Evolutionary conservation across 2,329 filamentous ascomycete species (phyloP).

Genomic region (Venturia nashicola): DNA sequence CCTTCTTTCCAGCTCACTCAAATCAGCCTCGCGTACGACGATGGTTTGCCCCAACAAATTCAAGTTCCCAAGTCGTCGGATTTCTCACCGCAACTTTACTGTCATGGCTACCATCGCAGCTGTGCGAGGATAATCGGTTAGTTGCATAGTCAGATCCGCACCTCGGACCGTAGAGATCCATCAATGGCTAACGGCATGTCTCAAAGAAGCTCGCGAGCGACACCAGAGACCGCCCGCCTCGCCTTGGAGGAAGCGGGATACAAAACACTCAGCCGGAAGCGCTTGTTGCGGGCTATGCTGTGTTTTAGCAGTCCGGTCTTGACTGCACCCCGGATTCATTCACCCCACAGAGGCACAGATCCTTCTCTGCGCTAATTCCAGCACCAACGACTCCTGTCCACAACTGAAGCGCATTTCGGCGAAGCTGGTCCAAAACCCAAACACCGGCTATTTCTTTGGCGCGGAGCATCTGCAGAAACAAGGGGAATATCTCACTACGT

Average conservation of each 20-base stretch:
- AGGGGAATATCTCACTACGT: background rate
- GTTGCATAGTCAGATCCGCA: background rate
- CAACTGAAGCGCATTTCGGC: background rate
- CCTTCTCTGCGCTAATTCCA: background rate
- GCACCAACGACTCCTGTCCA: background rate
- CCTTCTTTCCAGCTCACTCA: background rate
- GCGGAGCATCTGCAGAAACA: background rate
- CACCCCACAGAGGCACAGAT: background rate
- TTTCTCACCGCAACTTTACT: background rate
- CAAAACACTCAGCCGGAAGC: background rate
- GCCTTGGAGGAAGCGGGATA: background rate
- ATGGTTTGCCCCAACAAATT: background rate
- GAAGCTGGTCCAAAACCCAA: too few species aligned
- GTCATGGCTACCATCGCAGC: background rate
- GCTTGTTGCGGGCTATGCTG: background rate
- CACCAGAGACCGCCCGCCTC: background rate
- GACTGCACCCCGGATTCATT: too few species aligned
- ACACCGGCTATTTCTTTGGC: too few species aligned
- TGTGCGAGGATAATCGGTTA: background rate
- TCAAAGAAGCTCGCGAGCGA: background rate
- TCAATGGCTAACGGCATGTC: background rate
- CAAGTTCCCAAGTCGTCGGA: background rate
- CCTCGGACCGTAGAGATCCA: background rate
- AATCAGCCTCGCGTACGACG: background rate
- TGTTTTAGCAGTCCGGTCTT: background rate